These are phyloP conservation scores for Aureobasidium namibiae DNA, from an alignment of 2,329 filamentous ascomycete genomes.

Conservation along the genomic window DNA sequence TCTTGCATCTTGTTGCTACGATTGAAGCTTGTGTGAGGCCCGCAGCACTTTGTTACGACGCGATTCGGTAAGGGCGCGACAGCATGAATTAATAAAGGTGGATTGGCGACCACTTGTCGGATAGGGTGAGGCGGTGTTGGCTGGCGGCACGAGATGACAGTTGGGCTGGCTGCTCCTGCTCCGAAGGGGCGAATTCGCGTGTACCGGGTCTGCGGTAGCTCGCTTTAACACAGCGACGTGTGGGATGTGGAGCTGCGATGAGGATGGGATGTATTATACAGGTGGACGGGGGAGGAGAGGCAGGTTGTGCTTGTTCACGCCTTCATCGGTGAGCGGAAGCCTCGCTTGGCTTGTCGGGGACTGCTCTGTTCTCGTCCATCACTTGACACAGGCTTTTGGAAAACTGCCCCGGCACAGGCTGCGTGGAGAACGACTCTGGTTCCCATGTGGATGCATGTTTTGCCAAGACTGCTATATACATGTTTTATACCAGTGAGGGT, in stretches of 20 bases:
- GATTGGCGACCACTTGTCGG: neutral
- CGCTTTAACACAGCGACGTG: conserved; percentile 1
- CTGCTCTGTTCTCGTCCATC: neutral
- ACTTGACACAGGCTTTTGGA: neutral
- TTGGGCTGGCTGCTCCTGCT: conserved; percentile 1
- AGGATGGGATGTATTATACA: neutral
- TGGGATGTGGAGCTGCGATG: neutral
- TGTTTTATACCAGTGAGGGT: neutral
- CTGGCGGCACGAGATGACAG: neutral
- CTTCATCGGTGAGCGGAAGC: neutral
- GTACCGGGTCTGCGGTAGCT: conserved; percentile 6
- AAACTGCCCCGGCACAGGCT: neutral
- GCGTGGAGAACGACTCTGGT: neutral
- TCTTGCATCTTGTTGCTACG: neutral
- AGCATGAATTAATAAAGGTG: neutral
- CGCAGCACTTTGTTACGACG: neutral
- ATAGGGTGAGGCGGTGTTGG: neutral
- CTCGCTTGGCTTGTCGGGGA: conserved; percentile 1
- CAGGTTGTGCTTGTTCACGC: neutral
- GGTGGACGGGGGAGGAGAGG: neutral
- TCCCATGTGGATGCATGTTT: neutral
- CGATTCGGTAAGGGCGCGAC: neutral
- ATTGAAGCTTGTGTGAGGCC: neutral
- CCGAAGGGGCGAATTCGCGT: conserved; percentile 7
- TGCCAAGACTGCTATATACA: conserved; percentile 11